Conservation (phyloP, 371 early-diverging fungal species). For the Gilbertella persicaria region DNA sequence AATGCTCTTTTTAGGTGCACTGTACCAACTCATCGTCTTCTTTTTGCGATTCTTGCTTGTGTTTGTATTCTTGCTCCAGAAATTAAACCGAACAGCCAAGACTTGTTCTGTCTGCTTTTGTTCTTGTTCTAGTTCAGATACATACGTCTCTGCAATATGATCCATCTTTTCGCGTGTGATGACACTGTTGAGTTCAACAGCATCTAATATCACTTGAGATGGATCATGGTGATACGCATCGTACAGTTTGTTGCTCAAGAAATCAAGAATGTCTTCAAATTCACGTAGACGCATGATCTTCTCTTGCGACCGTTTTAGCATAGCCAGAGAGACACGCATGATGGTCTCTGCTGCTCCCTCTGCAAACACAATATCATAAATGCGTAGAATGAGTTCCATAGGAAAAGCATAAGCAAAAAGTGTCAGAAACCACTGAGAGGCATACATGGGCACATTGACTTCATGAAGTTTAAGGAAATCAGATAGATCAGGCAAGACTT, state of each 20-base stretch:
- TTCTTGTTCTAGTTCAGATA: conserved; percentile 61
- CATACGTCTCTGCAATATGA: conserved; percentile 69
- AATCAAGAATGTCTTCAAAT: conserved; percentile 84
- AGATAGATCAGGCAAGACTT: conserved; percentile 76
- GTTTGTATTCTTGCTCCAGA: conserved; percentile 36
- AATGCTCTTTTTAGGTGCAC: conserved; percentile 21
- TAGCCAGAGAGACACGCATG: conserved; percentile 86
- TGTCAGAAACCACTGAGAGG: conserved; percentile 93
- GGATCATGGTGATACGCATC: conserved; percentile 73
- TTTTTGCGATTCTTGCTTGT: conserved; percentile 31
- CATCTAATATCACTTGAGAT: conserved; percentile 75
- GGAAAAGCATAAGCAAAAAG: conserved; percentile 89
- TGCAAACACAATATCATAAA: conserved; percentile 85
- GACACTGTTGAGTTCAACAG: conserved; percentile 65
- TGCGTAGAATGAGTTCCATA: conserved; percentile 72
- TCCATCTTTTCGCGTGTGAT: conserved; percentile 78
- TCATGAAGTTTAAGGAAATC: conserved; percentile 75
- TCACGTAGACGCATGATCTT: conserved; percentile 76
- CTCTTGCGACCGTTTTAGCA: conserved; percentile 77
- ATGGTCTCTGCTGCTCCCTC: conserved; percentile 90
- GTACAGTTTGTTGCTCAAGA: conserved; percentile 74
- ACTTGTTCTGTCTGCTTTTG: conserved; percentile 65
- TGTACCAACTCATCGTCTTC: conserved; percentile 39
- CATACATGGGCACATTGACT: conserved; percentile 89
- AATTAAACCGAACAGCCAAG: conserved; percentile 54